phyloP scores from a whole-genome alignment of 2,329 filamentous ascomycete species.

The Corinectria fuckeliana region DNA sequence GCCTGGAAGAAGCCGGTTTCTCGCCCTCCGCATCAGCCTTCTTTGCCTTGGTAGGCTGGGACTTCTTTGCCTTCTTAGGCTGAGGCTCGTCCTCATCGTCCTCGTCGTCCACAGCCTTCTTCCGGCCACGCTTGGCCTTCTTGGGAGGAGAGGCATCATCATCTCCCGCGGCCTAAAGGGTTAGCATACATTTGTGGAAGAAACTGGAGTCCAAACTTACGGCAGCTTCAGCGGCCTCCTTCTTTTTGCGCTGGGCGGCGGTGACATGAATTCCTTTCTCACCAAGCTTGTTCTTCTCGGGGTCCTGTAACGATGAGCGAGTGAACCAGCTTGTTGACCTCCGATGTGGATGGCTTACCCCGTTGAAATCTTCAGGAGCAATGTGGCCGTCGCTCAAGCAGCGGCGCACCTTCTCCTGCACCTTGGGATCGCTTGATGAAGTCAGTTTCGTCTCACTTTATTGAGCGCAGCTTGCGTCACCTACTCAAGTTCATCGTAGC shows the following conservation, averaged over 20 bases:
- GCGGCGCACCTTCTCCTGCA: conserved; percentile 75
- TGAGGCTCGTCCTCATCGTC: conserved; percentile 44
- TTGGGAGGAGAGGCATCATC: conserved; percentile 39
- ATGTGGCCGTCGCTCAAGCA: conserved; percentile 81
- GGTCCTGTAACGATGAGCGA: conserved; percentile 61
- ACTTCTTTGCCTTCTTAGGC: conserved; percentile 46
- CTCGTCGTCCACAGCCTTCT: conserved; percentile 45
- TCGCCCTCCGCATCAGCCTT: conserved; percentile 34
- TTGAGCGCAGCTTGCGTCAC: conserved; percentile 30
- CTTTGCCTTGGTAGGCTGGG: conserved; percentile 32
- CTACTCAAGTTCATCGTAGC: conserved; percentile 75
- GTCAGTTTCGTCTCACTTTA: conserved; percentile 12
- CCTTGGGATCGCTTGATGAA: conserved; percentile 56
- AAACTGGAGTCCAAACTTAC: conserved; percentile 20
- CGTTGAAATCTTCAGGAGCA: conserved; percentile 85
- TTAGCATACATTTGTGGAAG: conserved; percentile 11
- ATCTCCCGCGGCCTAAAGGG: conserved; percentile 36
- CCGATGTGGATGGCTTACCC: conserved; percentile 62
- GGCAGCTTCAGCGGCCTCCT: conserved; percentile 38
- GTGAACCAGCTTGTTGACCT: conserved; percentile 1
- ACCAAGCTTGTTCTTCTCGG: conserved; percentile 74
- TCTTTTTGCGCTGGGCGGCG: conserved; percentile 45
- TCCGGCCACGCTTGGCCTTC: conserved; percentile 45
- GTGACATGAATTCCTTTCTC: conserved; percentile 66
- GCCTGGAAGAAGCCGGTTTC: conserved; percentile 27